Base-by-base conservation (phyloP, 2,329 filamentous ascomycete species). In the Cladosporium sp. region DNA sequence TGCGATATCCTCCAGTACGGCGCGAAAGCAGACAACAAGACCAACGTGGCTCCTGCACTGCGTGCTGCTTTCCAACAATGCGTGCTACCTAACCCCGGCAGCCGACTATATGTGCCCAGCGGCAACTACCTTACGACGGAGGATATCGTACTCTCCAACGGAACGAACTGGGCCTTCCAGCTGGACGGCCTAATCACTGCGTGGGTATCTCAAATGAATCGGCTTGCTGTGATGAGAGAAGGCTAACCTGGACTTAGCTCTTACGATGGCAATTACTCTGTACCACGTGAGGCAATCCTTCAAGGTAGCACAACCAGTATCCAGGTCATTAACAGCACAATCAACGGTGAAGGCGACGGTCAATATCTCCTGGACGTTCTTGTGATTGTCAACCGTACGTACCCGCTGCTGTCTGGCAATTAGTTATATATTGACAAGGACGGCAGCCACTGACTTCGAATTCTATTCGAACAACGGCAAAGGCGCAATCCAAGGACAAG, bases 221-320 rank as follows among this genome's bases (percentile, higher is more conserved):
- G 26, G 13, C 26, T 8, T 5, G 7, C 39, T 21, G 7, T 25
- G 16, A 26, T 1, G 6, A 11, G 3, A 28, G 16, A 30, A 28
- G 14, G 26, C 49, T 53, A 6, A 53, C 6, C 18, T 53, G 25
- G 26, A 53, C 5, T 3, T 4, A 53, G 49, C 2, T 53, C 49
- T 18, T 53, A 53, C 11, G 23, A 53, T 28, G 49, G 49, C 6
- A 30, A 53, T 30, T 53, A 28, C 7, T 28, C 49, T 4, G 25
- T 53, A 53, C 49, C 49, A 53, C 49, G 49, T 53, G 49, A 53
- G 49, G 49, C 25, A 18, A 53, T 53, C 26, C 49, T 53, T 16
- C 49, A 30, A 53, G 49, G 25, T 10, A 28, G 49, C 49, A 53
- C 49, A 30, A 8, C 49, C 25, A 53, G 23, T 13, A 25, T 53